phyloP scores from a whole-genome alignment of 805 yeast genomes.

The Candida morakotiae region DNA sequence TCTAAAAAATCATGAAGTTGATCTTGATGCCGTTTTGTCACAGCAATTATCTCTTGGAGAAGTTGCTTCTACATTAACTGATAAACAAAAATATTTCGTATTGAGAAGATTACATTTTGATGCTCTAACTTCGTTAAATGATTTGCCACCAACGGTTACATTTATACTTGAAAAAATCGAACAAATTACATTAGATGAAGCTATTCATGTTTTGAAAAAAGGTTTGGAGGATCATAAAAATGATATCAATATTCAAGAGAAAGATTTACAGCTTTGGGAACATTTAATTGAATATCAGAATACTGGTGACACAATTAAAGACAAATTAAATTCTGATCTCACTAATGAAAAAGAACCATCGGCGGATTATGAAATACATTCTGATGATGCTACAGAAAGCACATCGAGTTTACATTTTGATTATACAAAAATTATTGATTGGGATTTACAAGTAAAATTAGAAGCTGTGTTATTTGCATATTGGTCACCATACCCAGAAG shows the following conservation, averaged over 20 bases:
- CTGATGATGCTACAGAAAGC: slow-evolving; percentile 3
- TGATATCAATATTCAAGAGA: slow-evolving; percentile 32
- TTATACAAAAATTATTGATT: slow-evolving; percentile 8
- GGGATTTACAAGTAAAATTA: slow-evolving; percentile 24
- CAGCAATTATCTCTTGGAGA: slow-evolving; percentile 15
- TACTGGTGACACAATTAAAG: background rate
- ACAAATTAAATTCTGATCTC: background rate
- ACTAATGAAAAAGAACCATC: background rate
- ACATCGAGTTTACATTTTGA: background rate
- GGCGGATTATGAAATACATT: background rate
- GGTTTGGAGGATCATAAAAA: slow-evolving; percentile 23
- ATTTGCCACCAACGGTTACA: slow-evolving; percentile 25
- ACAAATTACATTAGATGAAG: slow-evolving; percentile 15
- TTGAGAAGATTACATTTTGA: slow-evolving; percentile 24
- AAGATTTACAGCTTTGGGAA: slow-evolving; percentile 23
- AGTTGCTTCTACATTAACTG: slow-evolving; percentile 14
- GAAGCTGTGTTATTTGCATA: slow-evolving; percentile 40
- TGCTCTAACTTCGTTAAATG: slow-evolving; percentile 23
- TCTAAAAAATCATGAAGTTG: slow-evolving; percentile 12
- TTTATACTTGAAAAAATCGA: slow-evolving; percentile 30
- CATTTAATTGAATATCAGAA: slow-evolving; percentile 10
- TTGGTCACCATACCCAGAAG: slow-evolving; percentile 29
- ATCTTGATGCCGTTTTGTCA: slow-evolving; percentile 17
- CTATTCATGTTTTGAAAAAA: slow-evolving; percentile 24
- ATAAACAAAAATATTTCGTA: slow-evolving; percentile 23